Evolutionary conservation across 257 asterid genomes (phyloP), one percentile per base, ranked within the genome.

Genomic region (Sherardia arvensis): DNA sequence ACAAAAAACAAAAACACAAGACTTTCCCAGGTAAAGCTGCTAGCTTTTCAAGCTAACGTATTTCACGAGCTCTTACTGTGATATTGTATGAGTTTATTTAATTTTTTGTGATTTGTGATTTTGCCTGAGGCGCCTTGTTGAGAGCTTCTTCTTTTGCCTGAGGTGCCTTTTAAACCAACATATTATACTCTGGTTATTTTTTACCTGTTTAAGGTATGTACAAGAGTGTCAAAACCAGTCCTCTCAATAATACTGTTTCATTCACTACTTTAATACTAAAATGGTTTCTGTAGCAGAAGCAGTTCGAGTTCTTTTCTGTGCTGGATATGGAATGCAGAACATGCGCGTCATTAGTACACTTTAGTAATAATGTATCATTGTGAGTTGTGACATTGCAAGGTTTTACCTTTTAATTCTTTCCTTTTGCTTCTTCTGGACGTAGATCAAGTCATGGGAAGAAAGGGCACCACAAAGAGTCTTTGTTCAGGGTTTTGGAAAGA

Each of bases 401-500:
- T 36, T 61, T 66, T 33, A 33, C 9, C 1, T 38, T 62, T 5
- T 61, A 65, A 28, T 53, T 25, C 7, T 38, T n/a, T n/a, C n/a
- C n/a, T n/a, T n/a, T n/a, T 40, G 40, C 4, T 36, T 27, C 15
- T 51, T 66, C 51, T 74, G 62, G 36, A 60, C 68, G 77, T 87
- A 93, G 99, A 76, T 90, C 99, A 33, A 93, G 99, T 96, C 99
- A n/a, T 93, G 99, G 99, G 96, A 93, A 69, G 97, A 90, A 79
- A 89, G 99, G 99, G 95, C 96, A 34, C 99, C 99, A 47, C 94
- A 93, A 47, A 84, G 99, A 68, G 94, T 93, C 63, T 93, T 90
- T 73, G 97, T 93, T 75, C 94, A 87, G 79, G 85, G 96, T 93
- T 73, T 72, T 93, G 85, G 97, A 93, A 78, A 85, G 99, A 82